Conservation (phyloP, 2,329 filamentous ascomycete genomes). For the Aspergillus alliaceus region DNA sequence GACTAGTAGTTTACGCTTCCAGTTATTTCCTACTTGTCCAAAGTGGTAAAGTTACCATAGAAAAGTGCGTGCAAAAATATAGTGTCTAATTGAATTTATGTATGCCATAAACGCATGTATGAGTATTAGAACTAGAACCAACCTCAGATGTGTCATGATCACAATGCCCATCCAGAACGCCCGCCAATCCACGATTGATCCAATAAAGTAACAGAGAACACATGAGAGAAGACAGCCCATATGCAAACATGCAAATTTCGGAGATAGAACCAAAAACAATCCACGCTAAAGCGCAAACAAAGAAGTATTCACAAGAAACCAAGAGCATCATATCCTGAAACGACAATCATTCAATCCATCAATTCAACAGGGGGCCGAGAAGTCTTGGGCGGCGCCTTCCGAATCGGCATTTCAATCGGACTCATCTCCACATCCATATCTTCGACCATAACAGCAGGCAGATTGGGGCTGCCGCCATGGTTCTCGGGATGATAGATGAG, state of each 20-base stretch:
- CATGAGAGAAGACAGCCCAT: background rate
- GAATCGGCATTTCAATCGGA: constrained; percentile 43
- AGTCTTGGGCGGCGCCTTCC: constrained; percentile 53
- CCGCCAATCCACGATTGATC: background rate
- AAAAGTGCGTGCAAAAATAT: background rate
- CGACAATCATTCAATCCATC: constrained; percentile 42
- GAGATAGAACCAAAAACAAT: background rate
- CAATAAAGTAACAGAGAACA: background rate
- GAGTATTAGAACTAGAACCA: background rate
- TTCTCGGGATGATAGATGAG: constrained; percentile 64
- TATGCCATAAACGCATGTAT: background rate
- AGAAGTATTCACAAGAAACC: background rate
- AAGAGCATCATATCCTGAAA: background rate
- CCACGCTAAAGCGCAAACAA: constrained; percentile 9
- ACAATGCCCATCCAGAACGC: background rate
- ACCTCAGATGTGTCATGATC: constrained; percentile 1
- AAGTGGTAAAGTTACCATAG: background rate
- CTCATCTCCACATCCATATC: constrained; percentile 47
- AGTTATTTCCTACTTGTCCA: background rate
- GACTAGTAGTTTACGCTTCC: constrained; percentile 22
- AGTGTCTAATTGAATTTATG: too few species aligned
- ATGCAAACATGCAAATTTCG: background rate
- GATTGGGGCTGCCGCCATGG: constrained; percentile 58
- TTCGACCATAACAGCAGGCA: constrained; percentile 64
- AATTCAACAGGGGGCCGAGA: constrained; percentile 57